A percentile compares a stretch with the other conserved stretches of the same genome.
Evolutionary conservation across 768 basidiomycete genomes (phyloP).

Genomic region (Suillus subalutaceus): DNA sequence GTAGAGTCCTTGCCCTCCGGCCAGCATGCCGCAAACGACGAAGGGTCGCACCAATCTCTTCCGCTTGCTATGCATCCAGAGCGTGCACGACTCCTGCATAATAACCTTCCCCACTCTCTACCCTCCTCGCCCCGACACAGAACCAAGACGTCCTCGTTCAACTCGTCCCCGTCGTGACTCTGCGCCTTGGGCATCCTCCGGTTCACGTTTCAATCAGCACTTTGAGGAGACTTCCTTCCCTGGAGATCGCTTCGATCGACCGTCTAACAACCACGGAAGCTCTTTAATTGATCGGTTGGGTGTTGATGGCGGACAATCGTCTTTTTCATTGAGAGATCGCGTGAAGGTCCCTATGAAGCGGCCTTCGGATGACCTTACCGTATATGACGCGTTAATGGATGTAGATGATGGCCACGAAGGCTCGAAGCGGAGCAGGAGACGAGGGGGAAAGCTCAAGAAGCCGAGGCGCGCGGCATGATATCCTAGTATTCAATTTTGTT

Average conservation of each 20-base stretch:
- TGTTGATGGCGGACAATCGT: slow-evolving; percentile 21
- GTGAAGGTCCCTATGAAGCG: slow-evolving; percentile 41
- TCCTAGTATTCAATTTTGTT: slow-evolving; percentile 6
- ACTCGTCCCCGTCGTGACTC: background rate
- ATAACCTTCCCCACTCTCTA: slow-evolving; percentile 18
- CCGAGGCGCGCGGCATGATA: slow-evolving; percentile 18
- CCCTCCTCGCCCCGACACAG: slow-evolving; percentile 32
- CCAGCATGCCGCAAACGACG: background rate
- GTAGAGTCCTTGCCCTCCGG: background rate
- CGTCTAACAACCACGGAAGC: slow-evolving; percentile 25
- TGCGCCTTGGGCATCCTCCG: background rate
- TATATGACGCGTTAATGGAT: slow-evolving; percentile 20
- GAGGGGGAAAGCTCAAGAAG: slow-evolving; percentile 24
- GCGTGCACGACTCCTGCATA: slow-evolving; percentile 34
- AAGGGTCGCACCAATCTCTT: slow-evolving; percentile 9
- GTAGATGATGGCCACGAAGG: slow-evolving; percentile 26
- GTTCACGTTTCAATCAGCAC: background rate
- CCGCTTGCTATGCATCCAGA: slow-evolving; percentile 32
- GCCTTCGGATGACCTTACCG: slow-evolving; percentile 32
- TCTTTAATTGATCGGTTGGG: slow-evolving; percentile 44
- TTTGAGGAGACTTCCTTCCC: background rate
- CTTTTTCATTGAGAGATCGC: slow-evolving; percentile 35
- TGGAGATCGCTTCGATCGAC: slow-evolving; percentile 10
- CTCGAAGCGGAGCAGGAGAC: slow-evolving; percentile 26
- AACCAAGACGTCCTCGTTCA: slow-evolving; percentile 18